Base-by-base conservation (phyloP, 2,329 filamentous ascomycete genomes). In the Colletotrichum musae region DNA sequence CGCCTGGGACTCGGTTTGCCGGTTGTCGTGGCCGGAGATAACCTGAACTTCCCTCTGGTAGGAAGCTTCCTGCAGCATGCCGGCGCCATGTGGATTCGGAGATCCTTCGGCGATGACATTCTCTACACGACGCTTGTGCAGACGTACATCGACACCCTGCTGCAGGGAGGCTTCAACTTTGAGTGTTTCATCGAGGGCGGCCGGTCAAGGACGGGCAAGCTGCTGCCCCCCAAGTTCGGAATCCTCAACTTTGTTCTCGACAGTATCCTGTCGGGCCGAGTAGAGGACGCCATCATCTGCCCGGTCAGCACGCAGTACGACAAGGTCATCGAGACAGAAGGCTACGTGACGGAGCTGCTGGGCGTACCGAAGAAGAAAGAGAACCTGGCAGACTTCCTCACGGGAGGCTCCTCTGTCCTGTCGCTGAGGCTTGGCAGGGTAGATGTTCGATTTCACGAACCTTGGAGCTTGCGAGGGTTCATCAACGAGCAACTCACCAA, bases 141-240 rank as follows among this genome's bases (percentile, higher is more conserved):
- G 80, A 89, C 94, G 6, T 99, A 99, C 76, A 94, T 99, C 74
- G 96, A 99, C 78, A 97, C 94, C 0, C 79, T 99, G 51, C 85
- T 99, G 3, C 93, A 96, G 76, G 91, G 94, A 72, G 96, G 96
- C 0, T 97, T 92, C 81, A 98, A 99, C 78, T 89, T 99, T 57
- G 95, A 98, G 80, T 99, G 96, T 79, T 99, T 99, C 75, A 97
- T 99, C 68, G 96, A 99, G 82, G 96, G 96, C 16, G 95, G 95
- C 1, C 88, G 96, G 18, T 98, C 95, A 39, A 87, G 96, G 59
- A 99, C 95, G 0, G 96, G 96, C 32, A 99, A 99, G 81, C 87
- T 99, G 3, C 81, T 99, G 13, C 92, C 94, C 2, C 96, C 96
- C 0, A 98, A 98, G 77, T 98, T 98, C 73, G 96, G 96, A 10